Conservation (phyloP, 2,329 filamentous ascomycete species). For the Xylaria sp. region DNA sequence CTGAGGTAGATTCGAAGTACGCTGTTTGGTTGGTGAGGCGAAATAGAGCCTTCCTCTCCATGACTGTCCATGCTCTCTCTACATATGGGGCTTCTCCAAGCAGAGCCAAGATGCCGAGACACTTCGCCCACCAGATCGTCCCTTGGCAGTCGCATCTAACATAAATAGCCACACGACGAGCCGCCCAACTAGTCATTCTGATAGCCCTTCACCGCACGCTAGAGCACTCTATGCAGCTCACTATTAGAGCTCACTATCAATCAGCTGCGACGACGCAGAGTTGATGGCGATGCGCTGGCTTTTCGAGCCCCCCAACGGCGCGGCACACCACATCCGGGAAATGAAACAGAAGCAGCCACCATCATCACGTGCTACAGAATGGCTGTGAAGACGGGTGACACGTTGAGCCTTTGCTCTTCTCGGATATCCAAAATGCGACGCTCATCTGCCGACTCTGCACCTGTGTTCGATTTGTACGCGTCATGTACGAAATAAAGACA, state of each 20-base stretch:
- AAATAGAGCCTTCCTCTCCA: too few relatives aligned
- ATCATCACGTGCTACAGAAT: not conserved
- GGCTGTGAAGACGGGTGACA: not conserved
- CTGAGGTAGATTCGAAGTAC: too few relatives aligned
- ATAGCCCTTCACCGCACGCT: not conserved
- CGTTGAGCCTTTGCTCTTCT: not conserved
- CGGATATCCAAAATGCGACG: not conserved
- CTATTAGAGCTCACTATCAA: too few relatives aligned
- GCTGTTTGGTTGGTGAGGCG: too few relatives aligned
- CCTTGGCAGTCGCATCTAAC: not conserved
- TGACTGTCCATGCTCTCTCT: too few relatives aligned
- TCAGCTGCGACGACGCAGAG: too few relatives aligned
- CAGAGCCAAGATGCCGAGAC: not conserved
- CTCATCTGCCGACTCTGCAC: not conserved
- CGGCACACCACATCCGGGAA: not conserved
- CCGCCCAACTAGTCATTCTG: not conserved
- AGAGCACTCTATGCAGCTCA: not conserved
- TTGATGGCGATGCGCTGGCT: not conserved
- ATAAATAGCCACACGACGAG: not conserved
- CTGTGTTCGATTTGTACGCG: not conserved
- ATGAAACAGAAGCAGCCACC: not conserved
- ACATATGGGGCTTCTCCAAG: not conserved
- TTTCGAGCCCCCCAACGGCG: too few relatives aligned
- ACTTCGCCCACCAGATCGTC: not conserved
- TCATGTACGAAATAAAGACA: not conserved